These are phyloP conservation scores for Xylaria acuta DNA, from an alignment of 495 filamentous ascomycete species.

Conservation along the genomic window DNA sequence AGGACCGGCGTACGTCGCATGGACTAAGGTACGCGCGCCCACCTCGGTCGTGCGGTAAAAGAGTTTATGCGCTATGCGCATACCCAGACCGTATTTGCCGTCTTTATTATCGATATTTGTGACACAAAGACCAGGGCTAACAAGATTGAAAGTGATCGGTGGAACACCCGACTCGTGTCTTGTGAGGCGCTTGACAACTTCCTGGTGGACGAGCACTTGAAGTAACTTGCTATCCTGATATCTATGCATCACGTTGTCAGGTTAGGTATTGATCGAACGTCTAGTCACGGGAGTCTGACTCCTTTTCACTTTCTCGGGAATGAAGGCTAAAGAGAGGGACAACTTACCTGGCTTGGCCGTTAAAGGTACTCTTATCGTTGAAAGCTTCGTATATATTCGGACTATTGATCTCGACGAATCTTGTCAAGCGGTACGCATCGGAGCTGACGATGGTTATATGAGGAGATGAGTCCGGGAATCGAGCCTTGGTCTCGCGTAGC, in stretches of 20 bases:
- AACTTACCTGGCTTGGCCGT: constrained; percentile 21
- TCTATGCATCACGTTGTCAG: neutral
- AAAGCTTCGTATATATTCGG: constrained; percentile 38
- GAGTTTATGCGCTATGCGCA: neutral
- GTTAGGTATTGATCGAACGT: neutral
- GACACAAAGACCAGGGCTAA: neutral
- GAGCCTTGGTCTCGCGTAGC: constrained; percentile 39
- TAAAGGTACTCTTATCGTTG: constrained; percentile 38
- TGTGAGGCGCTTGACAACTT: neutral
- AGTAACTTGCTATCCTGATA: constrained; percentile 15
- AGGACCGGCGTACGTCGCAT: neutral
- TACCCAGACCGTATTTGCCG: neutral
- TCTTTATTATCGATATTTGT: neutral
- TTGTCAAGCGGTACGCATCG: constrained; percentile 44
- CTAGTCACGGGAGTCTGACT: neutral
- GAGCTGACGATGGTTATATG: constrained; percentile 43
- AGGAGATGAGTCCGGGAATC: constrained; percentile 31
- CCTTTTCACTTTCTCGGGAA: neutral
- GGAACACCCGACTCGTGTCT: neutral
- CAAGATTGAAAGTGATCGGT: constrained; percentile 1
- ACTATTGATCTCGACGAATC: constrained; percentile 41
- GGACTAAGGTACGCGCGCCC: constrained; percentile 5
- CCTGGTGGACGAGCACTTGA: constrained; percentile 1
- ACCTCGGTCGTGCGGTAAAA: constrained; percentile 19
- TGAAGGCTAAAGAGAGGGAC: no score